Percentiles rank a stretch among this genome's conserved stretches.
Evolutionary conservation across 169 alveolate genomes (phyloP).

Genomic region (Perkinsus chesapeaki): DNA sequence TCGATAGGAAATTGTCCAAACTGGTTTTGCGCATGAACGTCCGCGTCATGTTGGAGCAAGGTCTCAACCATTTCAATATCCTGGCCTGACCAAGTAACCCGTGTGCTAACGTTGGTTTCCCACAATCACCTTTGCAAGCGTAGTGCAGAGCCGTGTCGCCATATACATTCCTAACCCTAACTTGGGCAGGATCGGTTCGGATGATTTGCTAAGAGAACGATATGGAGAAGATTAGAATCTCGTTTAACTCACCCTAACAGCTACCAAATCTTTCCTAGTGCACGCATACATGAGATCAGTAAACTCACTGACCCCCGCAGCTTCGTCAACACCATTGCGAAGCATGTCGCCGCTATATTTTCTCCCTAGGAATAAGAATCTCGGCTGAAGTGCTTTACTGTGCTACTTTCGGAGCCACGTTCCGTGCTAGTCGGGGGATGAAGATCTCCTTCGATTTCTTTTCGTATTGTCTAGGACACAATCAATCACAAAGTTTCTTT

Average conservation of each 20-base stretch:
- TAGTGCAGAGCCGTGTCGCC: not conserved
- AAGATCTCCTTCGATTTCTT: not conserved
- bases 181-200: not conserved
- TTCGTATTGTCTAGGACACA: not conserved
- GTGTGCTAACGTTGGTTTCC: not conserved
- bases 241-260: not conserved
- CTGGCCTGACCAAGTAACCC: not conserved
- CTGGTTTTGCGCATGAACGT: not conserved
- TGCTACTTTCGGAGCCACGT: not conserved
- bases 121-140: not conserved
- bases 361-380: not conserved
- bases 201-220: not conserved
- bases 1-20: not conserved
- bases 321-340: not conserved
- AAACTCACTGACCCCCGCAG: not conserved
- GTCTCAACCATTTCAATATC: not conserved
- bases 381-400: not conserved
- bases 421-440: not conserved
- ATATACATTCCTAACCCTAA: not conserved
- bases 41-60: not conserved
- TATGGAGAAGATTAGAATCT: not conserved
- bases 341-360: not conserved
- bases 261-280: not conserved
- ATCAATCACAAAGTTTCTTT: not conserved
- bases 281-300: not conserved